phyloP scores from a whole-genome alignment of 345 rosid species.

The Angophora floribunda region DNA sequence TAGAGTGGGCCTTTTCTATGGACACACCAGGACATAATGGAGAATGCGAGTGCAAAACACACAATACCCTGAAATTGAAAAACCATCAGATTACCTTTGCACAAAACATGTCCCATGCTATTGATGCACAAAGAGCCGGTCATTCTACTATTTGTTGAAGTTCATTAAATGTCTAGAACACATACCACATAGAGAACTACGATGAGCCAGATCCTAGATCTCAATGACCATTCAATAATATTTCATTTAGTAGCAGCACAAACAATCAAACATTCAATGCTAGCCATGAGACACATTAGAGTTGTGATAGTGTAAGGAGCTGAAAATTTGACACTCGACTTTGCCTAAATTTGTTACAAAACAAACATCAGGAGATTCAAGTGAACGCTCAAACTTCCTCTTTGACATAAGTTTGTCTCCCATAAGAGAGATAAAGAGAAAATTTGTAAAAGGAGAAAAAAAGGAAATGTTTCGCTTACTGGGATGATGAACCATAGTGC shows the following conservation, averaged over 20 bases:
- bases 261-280: constrained; percentile 41
- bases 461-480: constrained; percentile 17
- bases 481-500: constrained; percentile 78
- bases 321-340: constrained; percentile 44
- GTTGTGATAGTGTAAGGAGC: constrained; percentile 80
- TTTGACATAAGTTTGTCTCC: not conserved
- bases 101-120: not conserved
- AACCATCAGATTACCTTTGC: not conserved
- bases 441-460: not conserved
- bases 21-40: constrained; percentile 61
- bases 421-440: not conserved
- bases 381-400: not conserved
- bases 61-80: constrained; percentile 36
- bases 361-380: not conserved
- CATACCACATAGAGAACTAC: constrained; percentile 64
- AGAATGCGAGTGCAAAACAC: constrained; percentile 58
- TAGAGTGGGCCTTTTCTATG: constrained; percentile 75
- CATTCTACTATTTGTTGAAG: not conserved
- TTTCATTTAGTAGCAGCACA: constrained; percentile 26
- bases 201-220: constrained; percentile 33
- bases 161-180: not conserved
- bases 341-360: constrained; percentile 26
- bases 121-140: not conserved
- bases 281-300: constrained; percentile 63
- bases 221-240: constrained; percentile 50